Conservation (phyloP, 2,329 filamentous ascomycete genomes). For the Colletotrichum brevisporum region DNA sequence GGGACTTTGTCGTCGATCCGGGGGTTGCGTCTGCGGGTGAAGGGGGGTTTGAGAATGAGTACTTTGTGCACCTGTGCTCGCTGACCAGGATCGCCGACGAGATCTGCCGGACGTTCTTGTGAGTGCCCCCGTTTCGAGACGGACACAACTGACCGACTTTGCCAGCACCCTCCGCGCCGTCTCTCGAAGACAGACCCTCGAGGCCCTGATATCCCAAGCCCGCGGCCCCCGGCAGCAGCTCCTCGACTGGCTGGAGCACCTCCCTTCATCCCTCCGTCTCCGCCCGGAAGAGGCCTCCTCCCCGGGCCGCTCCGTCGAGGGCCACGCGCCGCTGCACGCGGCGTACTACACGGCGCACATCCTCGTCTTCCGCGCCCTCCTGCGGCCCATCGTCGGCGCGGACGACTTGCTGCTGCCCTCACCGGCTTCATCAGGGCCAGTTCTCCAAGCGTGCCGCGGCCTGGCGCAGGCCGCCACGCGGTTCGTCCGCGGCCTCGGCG, state of each 20-base stretch:
- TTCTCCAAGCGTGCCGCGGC: slow-evolving; percentile 41
- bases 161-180: neutral
- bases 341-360: neutral
- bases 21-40: neutral
- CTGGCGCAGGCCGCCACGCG: slow-evolving; percentile 39
- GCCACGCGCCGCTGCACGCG: neutral
- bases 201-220: neutral
- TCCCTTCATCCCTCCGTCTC: neutral
- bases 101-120: neutral
- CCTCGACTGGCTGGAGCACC: neutral
- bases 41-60: neutral
- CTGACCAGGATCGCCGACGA: neutral
- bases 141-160: neutral
- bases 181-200: neutral
- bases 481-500: slow-evolving; percentile 40
- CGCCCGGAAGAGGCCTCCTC: neutral
- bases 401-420: neutral
- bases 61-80: neutral
- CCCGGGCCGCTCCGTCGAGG: neutral
- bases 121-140: neutral
- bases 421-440: slow-evolving; percentile 4
- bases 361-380: neutral
- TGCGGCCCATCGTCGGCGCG: neutral
- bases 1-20: neutral
- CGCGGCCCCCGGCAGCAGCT: neutral